Percentiles rank a stretch among this genome's conserved stretches.
phyloP scores from a whole-genome alignment of 345 rosid species.

The Camelina hispida region DNA sequence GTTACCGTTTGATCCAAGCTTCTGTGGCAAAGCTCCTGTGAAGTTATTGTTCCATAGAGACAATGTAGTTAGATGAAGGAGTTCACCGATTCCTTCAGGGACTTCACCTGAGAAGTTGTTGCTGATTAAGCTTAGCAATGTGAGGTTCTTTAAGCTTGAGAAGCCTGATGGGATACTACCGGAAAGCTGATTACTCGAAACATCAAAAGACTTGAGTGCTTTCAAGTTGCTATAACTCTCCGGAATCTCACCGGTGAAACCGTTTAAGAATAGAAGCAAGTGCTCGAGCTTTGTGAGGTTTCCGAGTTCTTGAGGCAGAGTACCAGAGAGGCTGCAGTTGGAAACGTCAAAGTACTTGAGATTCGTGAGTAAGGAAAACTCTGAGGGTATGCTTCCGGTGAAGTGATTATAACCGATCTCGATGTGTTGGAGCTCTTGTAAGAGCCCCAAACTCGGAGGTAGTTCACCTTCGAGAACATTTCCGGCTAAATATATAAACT shows the following conservation, averaged over 20 bases:
- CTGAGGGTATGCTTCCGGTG: conserved; percentile 65
- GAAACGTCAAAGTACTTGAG: conserved; percentile 79
- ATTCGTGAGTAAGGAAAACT: conserved; percentile 54
- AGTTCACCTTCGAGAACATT: conserved; percentile 65
- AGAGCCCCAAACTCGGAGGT: conserved; percentile 66
- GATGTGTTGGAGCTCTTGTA: conserved; percentile 64
- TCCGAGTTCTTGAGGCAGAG: conserved; percentile 61
- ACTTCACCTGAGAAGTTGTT: conserved; percentile 66
- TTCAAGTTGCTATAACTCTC: conserved; percentile 56
- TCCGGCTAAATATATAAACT: conserved; percentile 70
- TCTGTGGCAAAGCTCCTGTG: conserved; percentile 71
- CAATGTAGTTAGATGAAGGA: conserved; percentile 63
- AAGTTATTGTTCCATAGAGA: conserved; percentile 75
- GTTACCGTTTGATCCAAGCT: conserved; percentile 74
- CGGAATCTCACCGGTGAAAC: conserved; percentile 71
- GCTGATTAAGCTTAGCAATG: conserved; percentile 63
- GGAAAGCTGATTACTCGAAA: conserved; percentile 69
- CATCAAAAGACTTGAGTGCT: conserved; percentile 61
- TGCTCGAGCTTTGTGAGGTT: conserved; percentile 64
- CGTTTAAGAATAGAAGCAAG: conserved; percentile 62
- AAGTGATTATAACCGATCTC: conserved; percentile 83
- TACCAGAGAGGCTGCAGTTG: conserved; percentile 64
- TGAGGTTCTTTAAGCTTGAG: conserved; percentile 58
- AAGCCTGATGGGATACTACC: conserved; percentile 70
- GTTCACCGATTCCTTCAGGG: conserved; percentile 67